Evolutionary conservation across 768 basidiomycete genomes (phyloP).

Genomic region (Panaeolus cyanescens): DNA sequence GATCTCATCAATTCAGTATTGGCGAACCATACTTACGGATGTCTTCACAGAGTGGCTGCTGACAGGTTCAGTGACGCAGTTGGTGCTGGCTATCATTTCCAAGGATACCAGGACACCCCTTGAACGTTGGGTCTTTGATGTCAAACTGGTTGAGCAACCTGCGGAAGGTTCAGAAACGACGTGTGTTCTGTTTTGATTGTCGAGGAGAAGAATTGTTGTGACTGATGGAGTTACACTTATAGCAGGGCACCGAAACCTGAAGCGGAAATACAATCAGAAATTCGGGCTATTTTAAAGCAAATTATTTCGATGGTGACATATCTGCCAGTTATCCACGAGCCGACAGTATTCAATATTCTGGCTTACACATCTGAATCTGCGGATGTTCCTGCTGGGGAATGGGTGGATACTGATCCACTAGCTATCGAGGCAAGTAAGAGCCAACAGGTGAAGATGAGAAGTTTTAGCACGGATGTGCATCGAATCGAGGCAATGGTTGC

Average conservation of each 20-base stretch:
- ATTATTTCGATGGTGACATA: constrained; percentile 97
- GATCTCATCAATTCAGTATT: constrained; percentile 1
- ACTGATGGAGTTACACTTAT: constrained; percentile 1
- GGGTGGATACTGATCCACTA: constrained; percentile 93
- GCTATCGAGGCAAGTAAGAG: constrained; percentile 93
- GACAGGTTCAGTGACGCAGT: constrained; percentile 87
- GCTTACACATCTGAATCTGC: constrained; percentile 93
- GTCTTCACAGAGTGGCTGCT: constrained; percentile 82
- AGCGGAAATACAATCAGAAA: constrained; percentile 94
- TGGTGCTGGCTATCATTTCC: constrained; percentile 94
- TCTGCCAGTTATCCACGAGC: constrained; percentile 92
- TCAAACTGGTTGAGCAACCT: constrained; percentile 77
- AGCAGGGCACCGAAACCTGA: constrained; percentile 66
- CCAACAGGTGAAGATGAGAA: constrained; percentile 92
- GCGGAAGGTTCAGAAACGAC: constrained; percentile 48
- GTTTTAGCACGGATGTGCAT: constrained; percentile 98
- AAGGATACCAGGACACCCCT: constrained; percentile 90
- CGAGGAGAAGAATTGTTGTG: background rate
- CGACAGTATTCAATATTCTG: constrained; percentile 96
- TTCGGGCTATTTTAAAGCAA: constrained; percentile 96
- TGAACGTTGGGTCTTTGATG: constrained; percentile 98
- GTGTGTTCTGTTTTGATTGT: constrained; percentile 13
- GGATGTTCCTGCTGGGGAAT: constrained; percentile 89
- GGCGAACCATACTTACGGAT: background rate
- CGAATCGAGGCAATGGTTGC: constrained; percentile 98